Base-by-base conservation (phyloP, 2,329 filamentous ascomycete species). In the Neofusicoccum sp. region DNA sequence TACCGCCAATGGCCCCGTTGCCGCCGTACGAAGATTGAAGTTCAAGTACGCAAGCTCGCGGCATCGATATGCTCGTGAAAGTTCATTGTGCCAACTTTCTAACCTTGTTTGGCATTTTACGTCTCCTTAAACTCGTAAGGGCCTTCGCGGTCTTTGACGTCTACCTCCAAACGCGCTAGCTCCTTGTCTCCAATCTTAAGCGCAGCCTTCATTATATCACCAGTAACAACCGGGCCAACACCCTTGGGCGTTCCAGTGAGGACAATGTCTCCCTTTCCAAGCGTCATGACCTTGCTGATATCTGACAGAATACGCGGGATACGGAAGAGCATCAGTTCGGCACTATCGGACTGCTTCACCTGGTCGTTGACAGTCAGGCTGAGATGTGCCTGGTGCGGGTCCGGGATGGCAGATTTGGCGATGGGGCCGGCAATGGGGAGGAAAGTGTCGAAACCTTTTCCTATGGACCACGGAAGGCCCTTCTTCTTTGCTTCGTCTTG, bases 401-500 rank as follows among this genome's bases (percentile, higher is more conserved):
- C 87, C 11, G 89, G 85, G 69, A 99, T 92, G 67, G 85, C 83
- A 39, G 85, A 83, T 81, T 96, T 96, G 69, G 87, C 82, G 71
- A 99, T 96, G 62, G 91, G 83, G 67, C 89, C 82, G 76, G 89
- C 92, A 73, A 99, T 85, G 64, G 95, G 95, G 58, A 96, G 84
- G 82, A 99, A 99, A 3, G 95, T 98, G 77, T 99, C 95, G 76
- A 98, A 99, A 50, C 95, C 95, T 82, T 99, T 99, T 69, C 92
- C 90, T 68, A 97, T 97, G 71, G 89, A 88, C 95, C 95, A 99
- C 6, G 95, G 95, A 14, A 98, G 87, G 39, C 95, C 93, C 83
- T 95, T 97, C 80, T 90, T 92, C 86, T 98, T 99, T 68, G 94
- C 94, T 81, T 97, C 93, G 71, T 97, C 91, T 80, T 99, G 95